phyloP scores from a whole-genome alignment of 148 eudicot genomes.

The Heliamphora exappendiculata region DNA sequence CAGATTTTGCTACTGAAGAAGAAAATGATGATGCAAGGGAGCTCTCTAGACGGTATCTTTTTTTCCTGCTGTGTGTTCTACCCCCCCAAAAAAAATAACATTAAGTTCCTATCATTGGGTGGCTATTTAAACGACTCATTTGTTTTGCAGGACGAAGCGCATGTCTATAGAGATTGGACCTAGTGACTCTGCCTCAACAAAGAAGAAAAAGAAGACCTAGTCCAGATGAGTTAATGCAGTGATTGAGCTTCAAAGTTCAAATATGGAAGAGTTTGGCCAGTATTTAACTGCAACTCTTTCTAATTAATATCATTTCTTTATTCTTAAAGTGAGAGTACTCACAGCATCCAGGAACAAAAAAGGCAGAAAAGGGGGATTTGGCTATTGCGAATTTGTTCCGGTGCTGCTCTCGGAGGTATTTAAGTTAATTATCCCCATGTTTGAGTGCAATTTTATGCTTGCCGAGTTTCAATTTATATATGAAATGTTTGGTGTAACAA shows the following conservation, averaged over 20 bases:
- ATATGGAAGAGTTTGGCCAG: not conserved
- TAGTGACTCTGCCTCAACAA: conserved; percentile 59
- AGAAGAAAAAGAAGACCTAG: conserved; percentile 69
- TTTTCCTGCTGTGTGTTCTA: not conserved
- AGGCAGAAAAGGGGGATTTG: too few relatives aligned
- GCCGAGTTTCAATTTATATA: not conserved
- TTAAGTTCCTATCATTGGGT: not conserved
- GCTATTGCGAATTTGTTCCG: not conserved
- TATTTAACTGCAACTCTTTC: not conserved
- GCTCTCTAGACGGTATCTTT: conserved; percentile 50
- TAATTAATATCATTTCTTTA: too few relatives aligned
- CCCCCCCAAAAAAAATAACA: not conserved
- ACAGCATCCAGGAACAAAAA: too few relatives aligned
- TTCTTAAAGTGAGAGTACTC: too few relatives aligned
- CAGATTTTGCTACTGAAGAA: conserved; percentile 50
- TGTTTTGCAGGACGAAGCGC: conserved; percentile 60
- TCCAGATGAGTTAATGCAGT: conserved; percentile 21
- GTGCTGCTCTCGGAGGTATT: not conserved
- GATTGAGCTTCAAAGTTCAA: not conserved
- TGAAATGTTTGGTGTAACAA: not conserved
- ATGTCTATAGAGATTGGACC: conserved; percentile 79
- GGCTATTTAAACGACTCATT: not conserved
- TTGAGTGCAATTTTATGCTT: not conserved
- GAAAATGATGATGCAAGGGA: conserved; percentile 32
- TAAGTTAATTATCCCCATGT: not conserved